Conservation (phyloP, 2,329 filamentous ascomycete genomes). For the Fusarium miscanthi region DNA sequence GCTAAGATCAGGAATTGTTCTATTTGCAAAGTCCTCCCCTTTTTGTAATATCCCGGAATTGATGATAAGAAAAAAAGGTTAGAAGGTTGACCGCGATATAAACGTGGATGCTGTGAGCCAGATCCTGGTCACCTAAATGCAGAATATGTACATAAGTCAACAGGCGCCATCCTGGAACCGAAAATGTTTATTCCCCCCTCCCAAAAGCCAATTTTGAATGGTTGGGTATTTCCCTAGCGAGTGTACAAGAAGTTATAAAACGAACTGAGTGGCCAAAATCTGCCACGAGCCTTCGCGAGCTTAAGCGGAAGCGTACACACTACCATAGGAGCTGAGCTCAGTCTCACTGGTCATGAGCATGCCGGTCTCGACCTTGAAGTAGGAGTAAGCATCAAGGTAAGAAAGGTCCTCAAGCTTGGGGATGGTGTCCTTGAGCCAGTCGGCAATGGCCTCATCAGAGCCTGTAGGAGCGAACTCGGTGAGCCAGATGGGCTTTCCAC, state of each 20-base stretch:
- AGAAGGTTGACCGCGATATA: slow-evolving; percentile 12
- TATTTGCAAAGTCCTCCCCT: slow-evolving; percentile 25
- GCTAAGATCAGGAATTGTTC: slow-evolving; percentile 28
- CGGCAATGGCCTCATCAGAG: slow-evolving; percentile 52
- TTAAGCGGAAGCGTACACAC: slow-evolving; percentile 60
- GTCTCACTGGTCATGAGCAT: slow-evolving; percentile 55
- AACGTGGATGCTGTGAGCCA: slow-evolving; percentile 3
- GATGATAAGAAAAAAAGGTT: slow-evolving; percentile 23
- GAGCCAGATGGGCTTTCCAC: slow-evolving; percentile 65
- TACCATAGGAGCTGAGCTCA: slow-evolving; percentile 59
- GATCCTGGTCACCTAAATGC: slow-evolving; percentile 33
- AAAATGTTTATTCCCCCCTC: slow-evolving; percentile 37
- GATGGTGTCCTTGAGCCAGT: slow-evolving; percentile 63
- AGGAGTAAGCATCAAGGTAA: slow-evolving; percentile 67
- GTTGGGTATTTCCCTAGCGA: slow-evolving; percentile 50
- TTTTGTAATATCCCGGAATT: slow-evolving; percentile 25
- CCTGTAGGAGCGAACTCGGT: slow-evolving; percentile 71
- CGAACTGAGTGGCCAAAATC: slow-evolving; percentile 14
- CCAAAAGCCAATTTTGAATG: slow-evolving; percentile 41
- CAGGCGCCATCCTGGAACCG: slow-evolving; percentile 40
- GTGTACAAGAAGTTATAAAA: slow-evolving; percentile 53
- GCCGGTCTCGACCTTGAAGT: slow-evolving; percentile 63
- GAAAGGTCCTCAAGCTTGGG: slow-evolving; percentile 60
- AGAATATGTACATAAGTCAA: slow-evolving; percentile 49
- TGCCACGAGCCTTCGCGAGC: slow-evolving; percentile 1